Evolutionary conservation across 1,284 basidiomycete genomes (phyloP), one percentile per base, ranked within the genome.

Genomic region (Kwoniella shivajii): DNA sequence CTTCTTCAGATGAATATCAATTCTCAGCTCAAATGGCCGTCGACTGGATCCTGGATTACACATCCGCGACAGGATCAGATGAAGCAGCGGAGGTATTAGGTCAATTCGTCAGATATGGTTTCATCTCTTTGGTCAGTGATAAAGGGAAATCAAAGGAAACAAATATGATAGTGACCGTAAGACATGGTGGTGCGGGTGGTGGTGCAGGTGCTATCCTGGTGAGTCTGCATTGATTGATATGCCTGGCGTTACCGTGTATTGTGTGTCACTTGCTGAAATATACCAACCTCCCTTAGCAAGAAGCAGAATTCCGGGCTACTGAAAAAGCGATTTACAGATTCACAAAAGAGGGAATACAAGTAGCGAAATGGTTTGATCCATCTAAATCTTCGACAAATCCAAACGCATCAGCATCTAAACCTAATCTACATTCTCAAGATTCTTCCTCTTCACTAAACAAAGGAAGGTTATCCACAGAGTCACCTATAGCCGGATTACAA

Each of bases 31-130:
- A 90, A 51, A 84, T 84, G 36, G 93, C 90, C 0, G 82, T 98
- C 56, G 92, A 97, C 76, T 99, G 96, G 96, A 85, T 99, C 50
- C 90, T 92, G 74, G 94, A 99, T 77, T 98, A 93, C 67, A 94
- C 95, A 0, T 97, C 95, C 0, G 90, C 95, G 42, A 92, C 94
- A 47, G 94, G 93, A 22, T 82, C 91, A 51, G 96, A 99, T 73
- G 96, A 99, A 78, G 95, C 93, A 0, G 92, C 92, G 22, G 96
- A 99, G 81, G 88, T 98, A 82, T 87, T 90, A 4, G 96, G 93
- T 1, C 96, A 99, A 72, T 98, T 99, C 71, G 93, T 98, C 44
- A 87, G 96, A 39, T 95, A 96, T 70, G 92, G 92, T 36, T 85
- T 95, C 65, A 89, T 99, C 76, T 79, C 82, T 11, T 81, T 98